Percentiles rank a stretch among this genome's conserved stretches.
These are phyloP conservation scores for peach (Prunus persica) DNA, from an alignment of 306 rosid genomes.

Conservation along the genomic window DNA sequence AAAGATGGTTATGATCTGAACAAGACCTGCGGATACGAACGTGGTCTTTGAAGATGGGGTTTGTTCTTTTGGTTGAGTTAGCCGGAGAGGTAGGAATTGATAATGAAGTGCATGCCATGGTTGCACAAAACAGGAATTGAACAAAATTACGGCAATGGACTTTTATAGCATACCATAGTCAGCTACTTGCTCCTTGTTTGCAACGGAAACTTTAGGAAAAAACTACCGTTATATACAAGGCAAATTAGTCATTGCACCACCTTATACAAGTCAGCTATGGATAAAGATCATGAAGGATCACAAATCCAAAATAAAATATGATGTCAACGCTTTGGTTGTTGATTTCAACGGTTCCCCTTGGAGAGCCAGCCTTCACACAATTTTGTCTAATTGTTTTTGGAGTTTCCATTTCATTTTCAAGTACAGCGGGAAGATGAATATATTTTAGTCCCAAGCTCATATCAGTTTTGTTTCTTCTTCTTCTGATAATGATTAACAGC, in stretches of 20 bases:
- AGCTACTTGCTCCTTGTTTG: constrained; percentile 2
- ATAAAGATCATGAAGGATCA: neutral
- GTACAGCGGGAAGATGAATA: neutral
- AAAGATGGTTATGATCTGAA: constrained; percentile 52
- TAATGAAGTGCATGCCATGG: constrained; percentile 54
- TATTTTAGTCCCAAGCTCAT: neutral
- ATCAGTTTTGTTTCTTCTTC: neutral
- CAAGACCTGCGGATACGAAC: constrained; percentile 38
- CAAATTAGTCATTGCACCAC: neutral
- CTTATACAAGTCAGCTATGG: neutral
- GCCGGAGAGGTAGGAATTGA: constrained; percentile 44
- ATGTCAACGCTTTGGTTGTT: neutral
- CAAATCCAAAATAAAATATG: neutral
- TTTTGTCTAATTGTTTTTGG: neutral
- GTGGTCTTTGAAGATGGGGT: constrained; percentile 33
- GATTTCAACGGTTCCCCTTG: constrained; percentile 5
- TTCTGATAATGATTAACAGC: neutral
- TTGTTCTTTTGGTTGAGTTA: constrained; percentile 19
- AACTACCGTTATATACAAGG: neutral
- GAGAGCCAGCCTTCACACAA: neutral
- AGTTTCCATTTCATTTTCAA: neutral
- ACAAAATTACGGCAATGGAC: neutral
- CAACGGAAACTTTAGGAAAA: neutral
- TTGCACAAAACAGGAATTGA: neutral
- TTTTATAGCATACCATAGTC: neutral